Conservation (phyloP, 2,329 filamentous ascomycete species). For the Alternaria sp. region DNA sequence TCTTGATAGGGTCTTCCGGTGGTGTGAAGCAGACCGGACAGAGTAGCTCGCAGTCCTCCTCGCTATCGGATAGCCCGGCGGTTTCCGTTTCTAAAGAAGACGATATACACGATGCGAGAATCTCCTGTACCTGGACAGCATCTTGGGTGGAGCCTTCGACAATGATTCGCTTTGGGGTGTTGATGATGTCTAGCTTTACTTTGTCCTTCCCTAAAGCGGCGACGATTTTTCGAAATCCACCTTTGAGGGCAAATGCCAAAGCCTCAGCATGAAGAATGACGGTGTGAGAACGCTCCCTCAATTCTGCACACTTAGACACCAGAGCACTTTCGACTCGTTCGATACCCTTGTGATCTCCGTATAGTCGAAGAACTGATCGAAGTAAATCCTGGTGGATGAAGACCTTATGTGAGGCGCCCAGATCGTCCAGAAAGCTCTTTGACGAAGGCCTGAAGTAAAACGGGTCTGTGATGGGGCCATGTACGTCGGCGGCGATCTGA, state of each 20-base stretch:
- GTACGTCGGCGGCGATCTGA: background rate
- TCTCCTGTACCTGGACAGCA: slow-evolving; percentile 8
- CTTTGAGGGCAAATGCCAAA: slow-evolving; percentile 13
- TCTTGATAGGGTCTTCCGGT: background rate
- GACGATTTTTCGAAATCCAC: slow-evolving; percentile 20
- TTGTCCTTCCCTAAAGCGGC: slow-evolving; percentile 20
- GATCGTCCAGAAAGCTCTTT: background rate
- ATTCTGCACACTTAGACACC: background rate
- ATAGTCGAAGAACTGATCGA: background rate
- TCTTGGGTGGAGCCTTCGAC: slow-evolving; percentile 16
- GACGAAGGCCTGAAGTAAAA: background rate
- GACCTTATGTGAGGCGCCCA: background rate
- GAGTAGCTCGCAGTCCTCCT: slow-evolving; percentile 2
- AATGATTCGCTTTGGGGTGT: slow-evolving; percentile 23
- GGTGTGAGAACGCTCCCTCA: slow-evolving; percentile 3
- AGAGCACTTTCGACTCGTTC: background rate
- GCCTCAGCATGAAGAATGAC: slow-evolving; percentile 15
- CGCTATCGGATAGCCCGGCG: slow-evolving; percentile 5
- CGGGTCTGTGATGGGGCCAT: background rate
- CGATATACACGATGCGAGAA: slow-evolving; percentile 4
- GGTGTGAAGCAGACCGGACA: slow-evolving; percentile 3
- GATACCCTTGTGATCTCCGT: background rate
- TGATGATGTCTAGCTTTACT: slow-evolving; percentile 21
- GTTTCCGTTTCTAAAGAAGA: background rate
- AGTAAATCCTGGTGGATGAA: background rate